phyloP scores from a whole-genome alignment of 2,329 filamentous ascomycete species.

The Exophiala aquamarina region DNA sequence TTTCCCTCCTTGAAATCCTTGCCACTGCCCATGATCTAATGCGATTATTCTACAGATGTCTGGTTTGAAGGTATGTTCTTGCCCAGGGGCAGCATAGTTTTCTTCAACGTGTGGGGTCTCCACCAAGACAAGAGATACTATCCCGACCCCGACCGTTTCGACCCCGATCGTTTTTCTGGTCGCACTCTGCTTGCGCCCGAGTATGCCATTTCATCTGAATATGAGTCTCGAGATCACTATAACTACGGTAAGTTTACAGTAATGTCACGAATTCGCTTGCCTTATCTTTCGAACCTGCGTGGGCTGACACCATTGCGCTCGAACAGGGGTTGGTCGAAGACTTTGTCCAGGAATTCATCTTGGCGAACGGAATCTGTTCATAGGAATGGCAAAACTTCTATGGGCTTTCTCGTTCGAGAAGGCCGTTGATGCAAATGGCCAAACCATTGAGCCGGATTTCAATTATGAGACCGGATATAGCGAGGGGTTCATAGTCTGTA shows the following conservation, averaged over 20 bases:
- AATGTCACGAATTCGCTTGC: conserved; percentile 11
- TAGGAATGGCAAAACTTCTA: conserved; percentile 31
- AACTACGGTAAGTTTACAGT: conserved; percentile 26
- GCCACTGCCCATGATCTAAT: conserved; percentile 46
- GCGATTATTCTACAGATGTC: conserved; percentile 50
- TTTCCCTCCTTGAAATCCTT: too few relatives aligned
- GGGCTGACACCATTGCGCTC: not conserved
- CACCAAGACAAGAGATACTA: conserved; percentile 38
- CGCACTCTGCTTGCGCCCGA: conserved; percentile 34
- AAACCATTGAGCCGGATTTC: conserved; percentile 30
- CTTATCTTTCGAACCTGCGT: not conserved
- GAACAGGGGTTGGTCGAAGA: conserved; percentile 27
- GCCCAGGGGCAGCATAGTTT: conserved; percentile 43
- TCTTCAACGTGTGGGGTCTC: conserved; percentile 44
- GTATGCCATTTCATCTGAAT: conserved; percentile 36
- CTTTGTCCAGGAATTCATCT: conserved; percentile 37
- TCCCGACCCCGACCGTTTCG: conserved; percentile 39
- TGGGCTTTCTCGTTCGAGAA: conserved; percentile 34
- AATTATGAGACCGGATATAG: conserved; percentile 39
- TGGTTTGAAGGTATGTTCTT: conserved; percentile 49
- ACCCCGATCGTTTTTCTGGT: conserved; percentile 38
- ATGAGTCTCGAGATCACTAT: conserved; percentile 36
- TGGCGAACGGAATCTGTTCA: conserved; percentile 33
- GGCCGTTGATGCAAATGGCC: conserved; percentile 18
- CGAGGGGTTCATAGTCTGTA: conserved; percentile 36